Evolutionary conservation across 2,329 filamentous ascomycete species (phyloP), one percentile per base, ranked within the genome.

Genomic region (Clarireedia hainanense): DNA sequence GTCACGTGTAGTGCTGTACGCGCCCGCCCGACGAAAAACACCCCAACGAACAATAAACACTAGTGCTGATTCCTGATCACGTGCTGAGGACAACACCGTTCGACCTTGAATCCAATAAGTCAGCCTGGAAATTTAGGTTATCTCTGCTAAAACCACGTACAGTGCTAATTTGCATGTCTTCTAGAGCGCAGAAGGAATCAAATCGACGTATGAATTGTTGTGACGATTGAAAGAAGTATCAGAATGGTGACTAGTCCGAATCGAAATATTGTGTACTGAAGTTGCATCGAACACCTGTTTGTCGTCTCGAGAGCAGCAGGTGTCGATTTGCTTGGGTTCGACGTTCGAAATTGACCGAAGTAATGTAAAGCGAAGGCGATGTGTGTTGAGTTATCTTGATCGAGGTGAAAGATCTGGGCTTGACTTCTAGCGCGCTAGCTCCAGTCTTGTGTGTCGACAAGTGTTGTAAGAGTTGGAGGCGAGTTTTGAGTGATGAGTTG

Each of bases 341-440:
- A 49, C 48, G 24, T 37, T 9, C 39, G 52, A 34, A 24, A 42
- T 12, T 37, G 30, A 34, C 30, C 34, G 34, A 48, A 49, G 14
- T 43, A 30, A 14, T 42, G n/a, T 26, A 24, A 46, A 26, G n/a
- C 23, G 42, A 26, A 20, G 40, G 34, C 26, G 26, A 12, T 1
- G 42, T 36, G 30, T 34, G 10, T 40, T 39, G 42, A 43, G 15
- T 36, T 34, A 20, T 26, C 30, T 39, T 40, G 27, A 17, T 20
- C 15, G 14, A 14, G 5, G 24, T 46, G 4, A 52, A 52, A 46
- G 50, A 52, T 52, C 26, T 46, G 17, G 50, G 40, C 27, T 27
- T 52, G 14, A 46, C 50, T 52, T 52, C 27, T 52, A 34, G 50
- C 50, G 50, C 30, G 37, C 27, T 45, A n/a, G 42, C 42, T 30